Percentiles rank a stretch among this genome's conserved stretches.
These are phyloP conservation scores for Microthlaspi erraticum DNA, from an alignment of 345 rosid species.

Conservation along the genomic window DNA sequence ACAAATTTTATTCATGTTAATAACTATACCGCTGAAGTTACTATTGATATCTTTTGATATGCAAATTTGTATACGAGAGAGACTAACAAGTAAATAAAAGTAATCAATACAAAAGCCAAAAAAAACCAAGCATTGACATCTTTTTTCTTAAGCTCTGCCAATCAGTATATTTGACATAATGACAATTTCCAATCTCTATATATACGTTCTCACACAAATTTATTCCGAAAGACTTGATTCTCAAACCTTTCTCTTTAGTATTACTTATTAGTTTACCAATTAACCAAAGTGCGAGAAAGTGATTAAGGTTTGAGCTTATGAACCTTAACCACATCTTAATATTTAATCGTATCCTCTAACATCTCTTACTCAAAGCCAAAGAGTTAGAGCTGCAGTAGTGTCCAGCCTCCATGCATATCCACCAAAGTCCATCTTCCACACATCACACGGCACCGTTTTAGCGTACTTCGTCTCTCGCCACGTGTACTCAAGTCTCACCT, in stretches of 20 bases:
- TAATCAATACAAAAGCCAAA: slow-evolving; percentile 15
- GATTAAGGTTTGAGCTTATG: slow-evolving; percentile 17
- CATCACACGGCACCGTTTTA: slow-evolving; percentile 61
- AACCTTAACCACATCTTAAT: slow-evolving; percentile 13
- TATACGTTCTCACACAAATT: slow-evolving; percentile 24
- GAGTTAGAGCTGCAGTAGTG: slow-evolving; percentile 55
- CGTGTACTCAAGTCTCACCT: slow-evolving; percentile 50
- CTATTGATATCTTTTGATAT: not conserved
- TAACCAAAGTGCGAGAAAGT: slow-evolving; percentile 15
- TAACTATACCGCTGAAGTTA: not conserved
- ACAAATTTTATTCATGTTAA: no score
- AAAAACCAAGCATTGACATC: slow-evolving; percentile 10
- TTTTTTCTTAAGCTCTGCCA: slow-evolving; percentile 21
- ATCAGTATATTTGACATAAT: slow-evolving; percentile 31
- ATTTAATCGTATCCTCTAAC: slow-evolving; percentile 14
- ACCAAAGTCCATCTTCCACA: slow-evolving; percentile 61
- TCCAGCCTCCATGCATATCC: slow-evolving; percentile 76
- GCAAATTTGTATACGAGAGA: no score
- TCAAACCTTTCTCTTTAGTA: slow-evolving; percentile 8
- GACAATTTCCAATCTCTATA: slow-evolving; percentile 20
- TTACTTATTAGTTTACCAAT: slow-evolving; percentile 23
- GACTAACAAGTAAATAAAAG: no score
- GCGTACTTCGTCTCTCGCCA: slow-evolving; percentile 39
- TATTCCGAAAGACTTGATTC: slow-evolving; percentile 35
- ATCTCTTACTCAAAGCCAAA: slow-evolving; percentile 46